Conservation (phyloP, 805 yeast genomes). For the Starmera caribaea region DNA sequence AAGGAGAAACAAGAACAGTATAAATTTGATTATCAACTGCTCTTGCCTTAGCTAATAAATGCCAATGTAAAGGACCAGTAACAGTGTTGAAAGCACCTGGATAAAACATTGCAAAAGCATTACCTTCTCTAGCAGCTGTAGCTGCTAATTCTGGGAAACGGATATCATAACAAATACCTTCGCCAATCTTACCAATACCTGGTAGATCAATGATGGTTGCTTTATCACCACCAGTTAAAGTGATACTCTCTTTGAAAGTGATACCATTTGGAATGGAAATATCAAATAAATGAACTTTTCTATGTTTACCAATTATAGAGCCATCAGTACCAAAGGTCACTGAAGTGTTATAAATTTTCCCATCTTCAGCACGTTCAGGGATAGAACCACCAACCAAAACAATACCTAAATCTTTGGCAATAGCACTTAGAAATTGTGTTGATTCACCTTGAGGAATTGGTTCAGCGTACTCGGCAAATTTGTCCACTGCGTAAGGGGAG, state of each 20-base stretch:
- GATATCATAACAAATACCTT: slow-evolving; percentile 79
- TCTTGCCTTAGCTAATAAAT: slow-evolving; percentile 60
- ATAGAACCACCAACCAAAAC: slow-evolving; percentile 86
- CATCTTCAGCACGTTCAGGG: slow-evolving; percentile 58
- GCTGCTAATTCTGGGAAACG: slow-evolving; percentile 76
- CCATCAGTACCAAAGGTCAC: slow-evolving; percentile 70
- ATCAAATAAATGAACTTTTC: slow-evolving; percentile 88
- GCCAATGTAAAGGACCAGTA: slow-evolving; percentile 85
- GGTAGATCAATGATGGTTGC: slow-evolving; percentile 48
- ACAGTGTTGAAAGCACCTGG: slow-evolving; percentile 86
- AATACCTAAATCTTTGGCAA: slow-evolving; percentile 60
- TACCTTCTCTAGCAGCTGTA: slow-evolving; percentile 52
- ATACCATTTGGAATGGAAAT: slow-evolving; percentile 91
- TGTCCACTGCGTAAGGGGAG: slow-evolving; percentile 84
- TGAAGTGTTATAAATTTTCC: slow-evolving; percentile 64
- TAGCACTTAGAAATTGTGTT: slow-evolving; percentile 47
- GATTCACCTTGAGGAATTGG: slow-evolving; percentile 68
- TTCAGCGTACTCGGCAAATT: slow-evolving; percentile 86
- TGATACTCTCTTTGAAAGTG: slow-evolving; percentile 75
- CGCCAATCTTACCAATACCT: slow-evolving; percentile 53
- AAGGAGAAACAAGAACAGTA: slow-evolving; percentile 80
- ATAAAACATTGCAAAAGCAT: slow-evolving; percentile 70
- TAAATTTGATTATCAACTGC: slow-evolving; percentile 71
- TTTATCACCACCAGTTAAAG: slow-evolving; percentile 71
- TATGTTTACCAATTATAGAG: slow-evolving; percentile 76